A percentile compares a stretch with the other conserved stretches of the same genome.
Evolutionary conservation across 1,139 yeast species (phyloP).

Genomic region (Candida glucosophila): DNA sequence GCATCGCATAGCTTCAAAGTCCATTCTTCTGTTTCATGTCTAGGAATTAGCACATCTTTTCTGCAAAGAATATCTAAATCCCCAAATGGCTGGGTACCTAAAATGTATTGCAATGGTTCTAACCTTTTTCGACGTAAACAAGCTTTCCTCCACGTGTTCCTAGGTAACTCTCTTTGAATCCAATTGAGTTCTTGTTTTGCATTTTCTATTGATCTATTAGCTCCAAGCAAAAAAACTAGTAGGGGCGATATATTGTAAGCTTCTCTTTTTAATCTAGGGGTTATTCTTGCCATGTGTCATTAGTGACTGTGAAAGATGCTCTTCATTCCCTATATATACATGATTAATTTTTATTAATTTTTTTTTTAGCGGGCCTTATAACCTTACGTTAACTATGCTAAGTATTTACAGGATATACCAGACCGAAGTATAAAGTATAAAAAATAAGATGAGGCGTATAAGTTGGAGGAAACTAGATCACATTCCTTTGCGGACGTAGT

Average conservation of each 20-base stretch:
- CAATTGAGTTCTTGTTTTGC: constrained; percentile 32
- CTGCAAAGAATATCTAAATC: constrained; percentile 48
- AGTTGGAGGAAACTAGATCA: too few species aligned
- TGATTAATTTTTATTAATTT: not conserved
- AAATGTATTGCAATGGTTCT: constrained; percentile 74
- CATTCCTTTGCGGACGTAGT: constrained; percentile 76
- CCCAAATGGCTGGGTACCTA: constrained; percentile 87
- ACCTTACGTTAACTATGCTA: too few species aligned
- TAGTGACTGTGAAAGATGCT: too few species aligned
- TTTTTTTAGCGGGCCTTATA: constrained; percentile 1
- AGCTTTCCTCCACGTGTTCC: constrained; percentile 25
- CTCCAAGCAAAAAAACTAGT: constrained; percentile 25
- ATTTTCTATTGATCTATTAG: constrained; percentile 16
- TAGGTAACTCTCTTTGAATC: constrained; percentile 34
- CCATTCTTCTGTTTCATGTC: constrained; percentile 98
- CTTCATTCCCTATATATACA: too few species aligned
- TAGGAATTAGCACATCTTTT: constrained; percentile 70
- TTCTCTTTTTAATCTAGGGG: constrained; percentile 18
- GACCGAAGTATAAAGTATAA: not conserved
- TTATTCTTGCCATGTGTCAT: constrained; percentile 28
- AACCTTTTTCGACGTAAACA: constrained; percentile 30
- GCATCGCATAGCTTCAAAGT: constrained; percentile 29
- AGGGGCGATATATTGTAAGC: constrained; percentile 19
- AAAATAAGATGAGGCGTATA: constrained; percentile 1
- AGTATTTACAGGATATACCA: too few species aligned